phyloP scores from a whole-genome alignment of 2,329 filamentous ascomycete species.

The Paraconiothyrium sp. region DNA sequence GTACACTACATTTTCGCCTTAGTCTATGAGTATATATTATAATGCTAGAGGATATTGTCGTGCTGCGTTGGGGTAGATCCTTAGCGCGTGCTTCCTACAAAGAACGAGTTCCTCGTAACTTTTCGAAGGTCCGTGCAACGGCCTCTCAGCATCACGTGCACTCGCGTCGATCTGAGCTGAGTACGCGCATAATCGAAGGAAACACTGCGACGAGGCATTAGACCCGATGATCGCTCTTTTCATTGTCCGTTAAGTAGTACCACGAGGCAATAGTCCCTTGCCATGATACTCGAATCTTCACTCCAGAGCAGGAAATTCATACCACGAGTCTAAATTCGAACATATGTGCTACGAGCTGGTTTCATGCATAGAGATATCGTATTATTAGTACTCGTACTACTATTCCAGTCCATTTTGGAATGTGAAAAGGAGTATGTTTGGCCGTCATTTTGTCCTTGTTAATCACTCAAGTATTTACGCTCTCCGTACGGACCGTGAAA shows the following conservation, averaged over 20 bases:
- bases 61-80: too few relatives aligned
- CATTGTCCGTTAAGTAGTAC: too few relatives aligned
- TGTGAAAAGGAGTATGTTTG: not conserved
- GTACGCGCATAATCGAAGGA: not conserved
- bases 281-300: not conserved
- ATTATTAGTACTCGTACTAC: too few relatives aligned
- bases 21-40: too few relatives aligned
- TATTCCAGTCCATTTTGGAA: not conserved
- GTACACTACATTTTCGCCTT: too few relatives aligned
- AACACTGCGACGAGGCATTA: not conserved
- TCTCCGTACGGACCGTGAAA: not conserved
- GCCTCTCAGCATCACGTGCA: conserved; percentile 6
- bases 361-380: not conserved
- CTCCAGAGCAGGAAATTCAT: not conserved
- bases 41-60: too few relatives aligned
- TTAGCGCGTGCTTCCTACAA: too few relatives aligned
- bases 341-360: not conserved
- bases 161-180: not conserved
- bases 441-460: not conserved
- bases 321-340: not conserved
- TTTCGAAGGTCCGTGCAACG: conserved; percentile 2
- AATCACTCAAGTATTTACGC: not conserved
- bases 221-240: too few relatives aligned
- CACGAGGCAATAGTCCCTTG: not conserved
- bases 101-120: not conserved